These are phyloP conservation scores for Aspergillus indologenus DNA, from an alignment of 495 filamentous ascomycete species.

Conservation along the genomic window DNA sequence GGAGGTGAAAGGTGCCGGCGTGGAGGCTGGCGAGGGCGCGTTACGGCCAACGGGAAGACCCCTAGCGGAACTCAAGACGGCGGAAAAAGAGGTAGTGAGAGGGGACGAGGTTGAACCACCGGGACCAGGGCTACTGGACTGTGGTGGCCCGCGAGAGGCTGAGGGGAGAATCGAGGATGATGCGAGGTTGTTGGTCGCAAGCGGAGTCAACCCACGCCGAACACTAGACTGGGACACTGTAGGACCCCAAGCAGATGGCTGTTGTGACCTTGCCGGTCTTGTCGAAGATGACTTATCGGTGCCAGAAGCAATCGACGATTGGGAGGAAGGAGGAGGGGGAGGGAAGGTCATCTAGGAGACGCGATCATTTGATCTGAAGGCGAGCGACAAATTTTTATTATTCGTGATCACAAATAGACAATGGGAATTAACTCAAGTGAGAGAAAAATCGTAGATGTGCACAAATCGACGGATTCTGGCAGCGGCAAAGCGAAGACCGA, in stretches of 20 bases:
- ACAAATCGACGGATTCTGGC: slow-evolving; percentile 13
- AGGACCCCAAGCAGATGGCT: slow-evolving; percentile 62
- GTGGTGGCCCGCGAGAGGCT: slow-evolving; percentile 40
- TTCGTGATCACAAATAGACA: slow-evolving; percentile 27
- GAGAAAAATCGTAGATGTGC: slow-evolving; percentile 6
- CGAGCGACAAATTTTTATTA: slow-evolving; percentile 45
- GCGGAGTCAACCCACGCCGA: slow-evolving; percentile 61
- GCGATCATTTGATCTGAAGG: slow-evolving; percentile 55
- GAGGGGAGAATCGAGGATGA: slow-evolving; percentile 42
- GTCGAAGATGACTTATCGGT: slow-evolving; percentile 54
- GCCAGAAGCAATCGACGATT: slow-evolving; percentile 61
- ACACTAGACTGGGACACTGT: slow-evolving; percentile 55
- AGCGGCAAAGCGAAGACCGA: slow-evolving; percentile 16
- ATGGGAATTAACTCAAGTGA: slow-evolving; percentile 7
- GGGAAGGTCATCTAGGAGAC: slow-evolving; percentile 65
- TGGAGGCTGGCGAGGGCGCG: slow-evolving; percentile 47
- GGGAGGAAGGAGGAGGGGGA: slow-evolving; percentile 58
- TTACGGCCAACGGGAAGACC: slow-evolving; percentile 48
- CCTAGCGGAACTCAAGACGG: slow-evolving; percentile 50
- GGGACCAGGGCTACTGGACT: slow-evolving; percentile 44
- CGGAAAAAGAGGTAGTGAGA: slow-evolving; percentile 52
- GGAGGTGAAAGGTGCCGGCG: slow-evolving; percentile 51
- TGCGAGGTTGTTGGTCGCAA: slow-evolving; percentile 54
- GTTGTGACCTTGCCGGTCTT: slow-evolving; percentile 47
- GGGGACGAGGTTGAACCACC: slow-evolving; percentile 50